Evolutionary conservation across 192 early-diverging fungal species (phyloP).

Genomic region (Backusella australiensis): DNA sequence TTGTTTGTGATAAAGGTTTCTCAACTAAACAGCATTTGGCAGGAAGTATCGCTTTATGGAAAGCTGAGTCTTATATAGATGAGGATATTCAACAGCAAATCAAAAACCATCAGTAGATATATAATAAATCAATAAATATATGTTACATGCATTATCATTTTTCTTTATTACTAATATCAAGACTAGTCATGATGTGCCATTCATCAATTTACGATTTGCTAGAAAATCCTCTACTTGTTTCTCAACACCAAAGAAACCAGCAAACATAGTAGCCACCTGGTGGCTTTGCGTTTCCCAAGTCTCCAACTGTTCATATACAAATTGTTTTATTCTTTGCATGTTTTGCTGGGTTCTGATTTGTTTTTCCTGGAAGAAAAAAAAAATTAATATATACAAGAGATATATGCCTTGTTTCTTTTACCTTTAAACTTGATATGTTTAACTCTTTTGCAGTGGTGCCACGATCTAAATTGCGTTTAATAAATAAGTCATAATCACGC

Average conservation of each 20-base stretch:
- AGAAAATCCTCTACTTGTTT: not conserved
- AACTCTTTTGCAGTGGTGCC: slow-evolving; percentile 72
- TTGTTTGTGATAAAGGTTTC: slow-evolving; percentile 10
- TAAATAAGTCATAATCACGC: slow-evolving; percentile 74
- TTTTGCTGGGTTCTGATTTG: slow-evolving; percentile 72
- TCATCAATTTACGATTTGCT: not conserved
- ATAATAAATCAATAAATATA: not conserved
- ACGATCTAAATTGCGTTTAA: slow-evolving; percentile 73
- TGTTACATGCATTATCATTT: not conserved
- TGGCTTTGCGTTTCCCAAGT: slow-evolving; percentile 66
- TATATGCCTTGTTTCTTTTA: not conserved
- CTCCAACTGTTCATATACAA: slow-evolving; percentile 52
- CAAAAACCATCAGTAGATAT: not conserved
- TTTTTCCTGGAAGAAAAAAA: slow-evolving; percentile 47
- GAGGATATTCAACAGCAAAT: slow-evolving; percentile 8
- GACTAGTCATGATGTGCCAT: not conserved
- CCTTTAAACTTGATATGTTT: slow-evolving; percentile 69
- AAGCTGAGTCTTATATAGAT: slow-evolving; percentile 17
- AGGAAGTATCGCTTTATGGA: slow-evolving; percentile 23
- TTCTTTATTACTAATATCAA: not conserved
- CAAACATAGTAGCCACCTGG: slow-evolving; percentile 62
- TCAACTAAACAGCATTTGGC: slow-evolving; percentile 19
- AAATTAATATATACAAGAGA: slow-evolving; percentile 12
- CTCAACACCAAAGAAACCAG: slow-evolving; percentile 57
- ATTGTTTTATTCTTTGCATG: slow-evolving; percentile 56